Evolutionary conservation across 805 yeast species (phyloP).

Genomic region (Saccharomyces cerevisiae): DNA sequence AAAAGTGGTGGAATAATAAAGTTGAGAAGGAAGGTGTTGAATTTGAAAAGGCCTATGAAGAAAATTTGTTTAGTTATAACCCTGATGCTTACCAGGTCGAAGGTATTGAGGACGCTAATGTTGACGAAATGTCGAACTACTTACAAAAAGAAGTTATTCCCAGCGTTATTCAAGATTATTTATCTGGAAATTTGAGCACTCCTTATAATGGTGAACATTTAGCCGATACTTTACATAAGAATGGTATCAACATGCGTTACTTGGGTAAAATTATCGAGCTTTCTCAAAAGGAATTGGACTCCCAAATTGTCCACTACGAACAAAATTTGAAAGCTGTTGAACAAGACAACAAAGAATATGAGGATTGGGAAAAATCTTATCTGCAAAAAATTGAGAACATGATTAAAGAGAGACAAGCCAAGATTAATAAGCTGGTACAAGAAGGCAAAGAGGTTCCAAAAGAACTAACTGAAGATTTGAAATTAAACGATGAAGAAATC

Average conservation of each 20-base stretch:
- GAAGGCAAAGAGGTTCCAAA: constrained; percentile 31
- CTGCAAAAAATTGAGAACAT: constrained; percentile 25
- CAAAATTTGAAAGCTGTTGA: constrained; percentile 21
- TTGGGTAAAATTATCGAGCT: constrained; percentile 45
- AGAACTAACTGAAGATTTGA: constrained; percentile 27
- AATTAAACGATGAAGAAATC: constrained; percentile 28
- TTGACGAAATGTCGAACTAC: constrained; percentile 60
- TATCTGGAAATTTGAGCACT: constrained; percentile 38
- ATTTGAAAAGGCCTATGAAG: constrained; percentile 32
- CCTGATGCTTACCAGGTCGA: constrained; percentile 65
- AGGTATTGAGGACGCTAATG: constrained; percentile 37
- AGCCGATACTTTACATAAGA: constrained; percentile 56
- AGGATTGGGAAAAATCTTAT: constrained; percentile 27
- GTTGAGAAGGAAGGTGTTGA: constrained; percentile 35
- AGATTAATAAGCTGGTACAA: constrained; percentile 27
- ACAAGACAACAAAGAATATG: constrained; percentile 26
- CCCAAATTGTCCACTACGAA: constrained; percentile 18
- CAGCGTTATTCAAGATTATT: constrained; percentile 42
- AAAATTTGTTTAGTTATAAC: constrained; percentile 50
- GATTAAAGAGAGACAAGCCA: constrained; percentile 31
- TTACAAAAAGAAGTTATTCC: constrained; percentile 54
- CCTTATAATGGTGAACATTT: constrained; percentile 83
- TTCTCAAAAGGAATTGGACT: constrained; percentile 22
- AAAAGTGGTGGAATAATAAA: constrained; percentile 77
- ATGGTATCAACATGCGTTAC: constrained; percentile 85